Conservation (phyloP, 495 filamentous ascomycete genomes). For the Lophiostoma macrostomum region DNA sequence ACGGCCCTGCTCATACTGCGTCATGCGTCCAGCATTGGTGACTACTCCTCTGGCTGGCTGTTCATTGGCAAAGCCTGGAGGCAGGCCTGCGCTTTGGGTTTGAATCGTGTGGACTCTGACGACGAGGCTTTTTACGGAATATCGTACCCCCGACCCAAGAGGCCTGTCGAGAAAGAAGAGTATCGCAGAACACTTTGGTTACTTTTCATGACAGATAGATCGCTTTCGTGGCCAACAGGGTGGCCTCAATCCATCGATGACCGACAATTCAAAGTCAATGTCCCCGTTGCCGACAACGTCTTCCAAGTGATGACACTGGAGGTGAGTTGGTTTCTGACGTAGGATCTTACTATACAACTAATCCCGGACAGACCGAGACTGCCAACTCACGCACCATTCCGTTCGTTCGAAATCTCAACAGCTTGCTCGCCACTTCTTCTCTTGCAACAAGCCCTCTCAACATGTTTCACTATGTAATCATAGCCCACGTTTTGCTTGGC, state of each 20-base stretch:
- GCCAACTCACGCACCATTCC: background rate
- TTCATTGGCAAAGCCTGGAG: constrained; percentile 28
- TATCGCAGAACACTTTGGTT: constrained; percentile 19
- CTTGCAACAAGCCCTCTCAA: constrained; percentile 1
- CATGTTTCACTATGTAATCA: constrained; percentile 20
- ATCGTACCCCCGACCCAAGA: background rate
- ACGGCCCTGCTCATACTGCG: constrained; percentile 13
- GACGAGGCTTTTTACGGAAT: background rate
- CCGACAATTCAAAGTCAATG: constrained; percentile 18
- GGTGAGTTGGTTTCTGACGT: background rate
- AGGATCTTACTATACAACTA: background rate
- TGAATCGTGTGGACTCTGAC: constrained; percentile 20
- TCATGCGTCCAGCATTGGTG: constrained; percentile 14
- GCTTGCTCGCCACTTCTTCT: background rate
- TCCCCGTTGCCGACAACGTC: constrained; percentile 6
- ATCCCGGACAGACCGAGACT: background rate
- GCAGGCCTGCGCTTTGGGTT: constrained; percentile 12
- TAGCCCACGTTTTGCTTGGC: constrained; percentile 23
- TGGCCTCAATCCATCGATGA: constrained; percentile 25
- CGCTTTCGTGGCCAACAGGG: constrained; percentile 19
- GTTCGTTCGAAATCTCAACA: constrained; percentile 18
- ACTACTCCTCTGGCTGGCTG: constrained; percentile 18
- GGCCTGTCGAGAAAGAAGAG: constrained; percentile 19
- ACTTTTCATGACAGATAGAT: constrained; percentile 26
- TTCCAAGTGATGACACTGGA: constrained; percentile 17